Base-by-base conservation (phyloP, 2,329 filamentous ascomycete genomes). In the Sarocladium strictum region DNA sequence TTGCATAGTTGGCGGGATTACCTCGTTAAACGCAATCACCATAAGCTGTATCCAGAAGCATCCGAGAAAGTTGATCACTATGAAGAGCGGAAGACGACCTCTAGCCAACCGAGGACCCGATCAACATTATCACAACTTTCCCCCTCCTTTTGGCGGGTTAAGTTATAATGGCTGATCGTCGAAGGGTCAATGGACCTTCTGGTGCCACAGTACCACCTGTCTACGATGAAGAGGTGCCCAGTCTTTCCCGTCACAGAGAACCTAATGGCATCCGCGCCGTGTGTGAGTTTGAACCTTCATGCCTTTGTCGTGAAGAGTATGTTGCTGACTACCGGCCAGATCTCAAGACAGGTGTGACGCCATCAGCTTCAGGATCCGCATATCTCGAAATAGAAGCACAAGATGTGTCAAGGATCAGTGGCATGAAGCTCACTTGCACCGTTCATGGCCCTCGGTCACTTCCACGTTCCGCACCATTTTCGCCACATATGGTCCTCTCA, bases 391-490 rank as follows among this genome's bases (percentile, higher is more conserved):
- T 86, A 50, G 80, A 81, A 62, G 73, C 70, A 60, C 76, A 72
- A 54, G 72, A 69, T 65, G 67, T 69, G 32, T 72, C 74, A 55
- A 73, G 58, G 3, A 65, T 82, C 45, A 83, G 85, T 35, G 89
- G 89, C 53, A 80, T 97, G 65, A 99, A 99, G 71, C 84, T 99
- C 57, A 89, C 87, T 58, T 96, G 92, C 69, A 92, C 90, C 11
- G 90, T 97, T 54, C 93, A 97, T 72, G 94, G 94, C 1, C 94
- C 94, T 3, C 85, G 92, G 61, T 91, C 94, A 23, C 80, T 99
- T 40, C 92, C 93, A 29, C 85, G 91, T 66, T 95, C 89, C 55
- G 90, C 90, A 26, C 87, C 90, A 1, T 99, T 97, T 73, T 94
- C 90, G 53, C 90, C 94, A 10, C 92, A 96, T 63, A 84, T 97